Evolutionary conservation across 129 eudicot genomes (phyloP), one percentile per base, ranked within the genome.

Genomic region (Sambucus nigra): DNA sequence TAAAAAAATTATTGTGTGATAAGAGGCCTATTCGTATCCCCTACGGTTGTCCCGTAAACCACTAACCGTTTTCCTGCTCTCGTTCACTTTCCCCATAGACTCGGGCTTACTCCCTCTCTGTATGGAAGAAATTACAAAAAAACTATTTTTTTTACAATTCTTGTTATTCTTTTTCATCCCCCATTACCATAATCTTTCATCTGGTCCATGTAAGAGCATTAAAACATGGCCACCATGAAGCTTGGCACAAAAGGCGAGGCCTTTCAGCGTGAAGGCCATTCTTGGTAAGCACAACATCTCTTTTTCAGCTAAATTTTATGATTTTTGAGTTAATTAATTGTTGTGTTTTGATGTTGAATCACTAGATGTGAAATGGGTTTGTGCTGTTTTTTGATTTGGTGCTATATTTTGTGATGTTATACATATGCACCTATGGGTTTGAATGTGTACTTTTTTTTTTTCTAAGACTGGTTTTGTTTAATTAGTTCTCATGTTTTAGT

Each of bases 221-320:
- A 49, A 65, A 23, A 13, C 32, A 84, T 84, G 94, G 89, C 88
- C 12, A 73, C 35, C 60, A 53, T 84, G 88, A 74, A 69, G 51
- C 73, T 84, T 21, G 94, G 94, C 52, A 74, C 89, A 17, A 80
- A 80, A 77, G 52, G 88, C 32, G 94, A 84, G 47, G 77, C 80
- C 1, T 84, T 84, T 69, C 86, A 70, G 14, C 85, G 65, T 35
- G 82, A 71, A 23, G 78, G 86, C 57, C 85, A 74, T 20, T 44
- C 82, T 40, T 84, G 89, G 94, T 84, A 70, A 46, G 14, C 48
- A 18, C 23, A 5, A 19, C 22, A 0, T 3, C 2, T 11, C 16
- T 5, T 5, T 15, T 46, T 23, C 17, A 35, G 28, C 4, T n/a
- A 28, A 20, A 14, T 18, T 40, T 11, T 15, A 19, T 33, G 1